These are phyloP conservation scores for Tilletia walkeri DNA, from an alignment of 1,284 basidiomycete genomes.

Conservation along the genomic window DNA sequence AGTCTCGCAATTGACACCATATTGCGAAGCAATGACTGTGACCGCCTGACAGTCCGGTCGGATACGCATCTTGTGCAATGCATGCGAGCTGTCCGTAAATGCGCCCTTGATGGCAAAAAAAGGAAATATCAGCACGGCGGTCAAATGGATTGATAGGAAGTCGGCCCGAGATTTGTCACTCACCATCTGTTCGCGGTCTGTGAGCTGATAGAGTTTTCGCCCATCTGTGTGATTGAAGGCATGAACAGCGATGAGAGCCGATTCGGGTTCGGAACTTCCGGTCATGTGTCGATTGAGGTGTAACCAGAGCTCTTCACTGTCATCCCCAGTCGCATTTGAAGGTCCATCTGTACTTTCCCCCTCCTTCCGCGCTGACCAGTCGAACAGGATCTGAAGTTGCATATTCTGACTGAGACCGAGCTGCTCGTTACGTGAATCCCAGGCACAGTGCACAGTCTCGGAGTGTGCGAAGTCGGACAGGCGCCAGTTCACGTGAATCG, in stretches of 20 bases:
- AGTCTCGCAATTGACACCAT: constrained; percentile 38
- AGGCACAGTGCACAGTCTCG: constrained; percentile 68
- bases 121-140: too few species aligned
- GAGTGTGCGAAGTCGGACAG: constrained; percentile 65
- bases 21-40: constrained; percentile 40
- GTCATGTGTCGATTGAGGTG: constrained; percentile 74
- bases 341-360: too few species aligned
- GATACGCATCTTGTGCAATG: constrained; percentile 2
- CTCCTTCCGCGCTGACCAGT: background rate
- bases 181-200: constrained; percentile 15
- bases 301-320: constrained; percentile 66
- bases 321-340: background rate
- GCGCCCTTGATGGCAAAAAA: background rate
- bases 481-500: constrained; percentile 85
- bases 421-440: background rate
- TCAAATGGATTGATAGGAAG: background rate
- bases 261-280: constrained; percentile 60
- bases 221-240: constrained; percentile 55
- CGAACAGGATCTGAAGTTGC: constrained; percentile 27
- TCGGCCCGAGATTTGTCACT: background rate
- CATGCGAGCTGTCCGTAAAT: constrained; percentile 12
- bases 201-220: constrained; percentile 8
- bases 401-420: constrained; percentile 31
- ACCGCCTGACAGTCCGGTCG: background rate
- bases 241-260: constrained; percentile 72